Conservation (phyloP, 495 filamentous ascomycete genomes). For the Talaromyces adpressus region DNA sequence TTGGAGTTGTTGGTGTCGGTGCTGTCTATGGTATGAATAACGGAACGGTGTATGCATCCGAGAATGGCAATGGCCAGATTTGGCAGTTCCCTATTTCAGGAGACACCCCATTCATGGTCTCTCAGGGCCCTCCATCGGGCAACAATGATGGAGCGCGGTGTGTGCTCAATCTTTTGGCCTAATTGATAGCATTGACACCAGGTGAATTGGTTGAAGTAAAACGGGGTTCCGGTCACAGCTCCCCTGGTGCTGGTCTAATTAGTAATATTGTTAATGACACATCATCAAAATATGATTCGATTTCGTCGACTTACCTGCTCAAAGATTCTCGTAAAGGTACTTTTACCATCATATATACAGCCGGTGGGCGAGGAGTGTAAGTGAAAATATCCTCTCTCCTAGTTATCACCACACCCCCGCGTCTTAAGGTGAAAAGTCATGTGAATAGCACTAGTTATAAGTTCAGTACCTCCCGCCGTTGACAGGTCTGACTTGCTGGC, state of each 20-base stretch:
- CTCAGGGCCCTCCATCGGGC: conserved; percentile 1
- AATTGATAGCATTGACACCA: not conserved
- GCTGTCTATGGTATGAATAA: conserved; percentile 12
- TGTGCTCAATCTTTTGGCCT: conserved; percentile 1
- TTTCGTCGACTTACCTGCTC: not conserved
- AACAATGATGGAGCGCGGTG: conserved; percentile 4
- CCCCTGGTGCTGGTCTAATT: not conserved
- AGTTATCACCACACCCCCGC: too few species aligned
- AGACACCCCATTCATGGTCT: not conserved
- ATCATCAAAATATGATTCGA: not conserved
- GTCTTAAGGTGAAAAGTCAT: too few species aligned
- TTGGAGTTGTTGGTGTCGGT: conserved; percentile 26
- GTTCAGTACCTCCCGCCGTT: too few species aligned
- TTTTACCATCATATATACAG: not conserved
- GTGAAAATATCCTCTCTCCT: too few species aligned
- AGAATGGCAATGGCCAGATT: conserved; percentile 3
- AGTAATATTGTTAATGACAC: not conserved
- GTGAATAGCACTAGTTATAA: too few species aligned
- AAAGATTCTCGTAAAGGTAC: not conserved
- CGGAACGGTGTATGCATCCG: conserved; percentile 5
- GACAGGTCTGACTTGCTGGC: too few species aligned
- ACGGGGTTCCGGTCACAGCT: not conserved
- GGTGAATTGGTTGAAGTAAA: too few species aligned
- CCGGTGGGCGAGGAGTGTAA: not conserved
- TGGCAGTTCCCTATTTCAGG: conserved; percentile 1